These are phyloP conservation scores for Solanum chmielewskii DNA, from an alignment of 257 asterid genomes.

Conservation along the genomic window DNA sequence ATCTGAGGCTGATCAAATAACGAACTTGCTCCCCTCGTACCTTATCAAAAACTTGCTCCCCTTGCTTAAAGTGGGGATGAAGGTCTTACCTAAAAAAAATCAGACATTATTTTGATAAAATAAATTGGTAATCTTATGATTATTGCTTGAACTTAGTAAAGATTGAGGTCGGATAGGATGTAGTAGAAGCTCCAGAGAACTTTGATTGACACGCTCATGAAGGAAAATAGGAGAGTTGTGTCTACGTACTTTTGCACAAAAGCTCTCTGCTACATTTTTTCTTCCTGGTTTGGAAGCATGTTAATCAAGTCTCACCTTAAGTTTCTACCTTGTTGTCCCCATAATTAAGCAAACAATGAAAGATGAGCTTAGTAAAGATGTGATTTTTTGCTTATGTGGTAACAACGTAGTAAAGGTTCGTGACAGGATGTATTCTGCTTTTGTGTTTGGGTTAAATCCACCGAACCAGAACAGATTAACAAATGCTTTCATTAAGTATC, in stretches of 20 bases:
- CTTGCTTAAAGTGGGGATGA: background rate
- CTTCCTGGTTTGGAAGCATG: background rate
- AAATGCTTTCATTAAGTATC: background rate
- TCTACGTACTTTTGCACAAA: background rate
- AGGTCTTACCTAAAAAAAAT: background rate
- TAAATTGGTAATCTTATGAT: background rate
- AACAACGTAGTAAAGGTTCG: background rate
- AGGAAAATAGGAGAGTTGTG: background rate
- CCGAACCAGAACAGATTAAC: background rate
- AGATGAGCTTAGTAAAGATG: background rate
- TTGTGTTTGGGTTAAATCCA: background rate
- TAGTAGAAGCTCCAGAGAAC: background rate
- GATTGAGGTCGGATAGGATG: background rate
- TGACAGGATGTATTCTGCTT: background rate
- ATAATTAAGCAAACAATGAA: background rate
- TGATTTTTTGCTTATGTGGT: background rate
- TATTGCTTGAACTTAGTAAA: background rate
- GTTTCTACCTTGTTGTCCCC: background rate
- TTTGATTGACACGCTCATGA: background rate
- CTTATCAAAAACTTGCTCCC: background rate
- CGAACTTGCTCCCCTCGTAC: background rate
- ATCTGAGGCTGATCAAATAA: background rate
- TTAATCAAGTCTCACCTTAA: background rate
- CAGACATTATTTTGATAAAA: background rate
- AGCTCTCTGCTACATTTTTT: slow-evolving; percentile 1